phyloP scores from a whole-genome alignment of 306 rosid genomes.

The Castanospermum australe region DNA sequence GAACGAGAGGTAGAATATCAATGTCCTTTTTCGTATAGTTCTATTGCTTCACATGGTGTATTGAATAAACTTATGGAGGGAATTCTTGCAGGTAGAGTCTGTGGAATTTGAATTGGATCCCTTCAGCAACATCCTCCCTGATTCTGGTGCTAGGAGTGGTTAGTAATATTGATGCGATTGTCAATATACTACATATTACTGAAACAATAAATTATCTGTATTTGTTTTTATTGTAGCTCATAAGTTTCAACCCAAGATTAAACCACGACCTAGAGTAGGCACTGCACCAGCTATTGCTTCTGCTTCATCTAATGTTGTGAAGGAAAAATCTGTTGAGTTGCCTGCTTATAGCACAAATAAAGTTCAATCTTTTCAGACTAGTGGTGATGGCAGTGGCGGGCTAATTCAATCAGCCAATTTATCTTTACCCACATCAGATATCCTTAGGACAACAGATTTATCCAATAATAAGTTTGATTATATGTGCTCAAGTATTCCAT shows the following conservation, averaged over 20 bases:
- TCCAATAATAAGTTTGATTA: conserved; percentile 19
- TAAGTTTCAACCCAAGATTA: conserved; percentile 62
- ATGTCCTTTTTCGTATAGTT: not conserved
- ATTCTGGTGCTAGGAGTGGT: conserved; percentile 44
- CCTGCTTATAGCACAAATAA: conserved; percentile 31
- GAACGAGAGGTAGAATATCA: conserved; percentile 34
- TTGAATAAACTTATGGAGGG: not conserved
- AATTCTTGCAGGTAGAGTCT: conserved; percentile 39
- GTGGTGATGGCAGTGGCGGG: conserved; percentile 18
- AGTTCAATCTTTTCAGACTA: conserved; percentile 27
- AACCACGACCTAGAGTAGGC: conserved; percentile 49
- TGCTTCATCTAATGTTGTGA: conserved; percentile 24
- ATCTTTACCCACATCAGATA: conserved; percentile 28
- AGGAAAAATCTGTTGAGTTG: conserved; percentile 16
- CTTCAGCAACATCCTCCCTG: conserved; percentile 42
- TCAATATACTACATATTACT: conserved; percentile 5
- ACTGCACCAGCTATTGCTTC: conserved; percentile 26
- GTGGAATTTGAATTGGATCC: conserved; percentile 48
- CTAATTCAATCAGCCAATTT: conserved; percentile 19
- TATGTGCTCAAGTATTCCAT: conserved; percentile 27
- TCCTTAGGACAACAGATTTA: conserved; percentile 13
- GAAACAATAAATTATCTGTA: conserved; percentile 15
- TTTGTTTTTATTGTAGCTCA: conserved; percentile 34
- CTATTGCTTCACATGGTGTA: conserved; percentile 12
- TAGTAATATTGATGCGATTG: conserved; percentile 20